A percentile compares a stretch with the other conserved stretches of the same genome.
phyloP scores from a whole-genome alignment of 148 eudicot species.

The Drosera capensis region DNA sequence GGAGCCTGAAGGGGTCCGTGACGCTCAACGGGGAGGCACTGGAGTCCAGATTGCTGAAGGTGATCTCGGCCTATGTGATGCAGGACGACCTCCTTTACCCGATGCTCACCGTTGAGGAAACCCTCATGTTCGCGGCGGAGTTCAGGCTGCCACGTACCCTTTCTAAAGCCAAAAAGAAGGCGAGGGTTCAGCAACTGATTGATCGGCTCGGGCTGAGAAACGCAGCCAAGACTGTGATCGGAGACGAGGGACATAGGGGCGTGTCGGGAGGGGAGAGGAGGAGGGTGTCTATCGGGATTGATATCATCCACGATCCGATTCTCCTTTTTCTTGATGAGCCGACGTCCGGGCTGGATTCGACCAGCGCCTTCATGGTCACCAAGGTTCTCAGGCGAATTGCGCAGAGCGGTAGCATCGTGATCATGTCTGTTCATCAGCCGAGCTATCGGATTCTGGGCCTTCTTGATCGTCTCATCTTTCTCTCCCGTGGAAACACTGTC shows the following conservation, averaged over 20 bases:
- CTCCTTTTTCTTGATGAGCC: constrained; percentile 78
- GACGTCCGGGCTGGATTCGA: constrained; percentile 80
- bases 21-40: constrained; percentile 54
- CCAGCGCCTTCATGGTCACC: constrained; percentile 76
- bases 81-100: constrained; percentile 80
- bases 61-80: constrained; percentile 85
- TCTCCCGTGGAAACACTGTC: constrained; percentile 71
- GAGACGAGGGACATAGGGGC: constrained; percentile 89
- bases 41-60: constrained; percentile 54
- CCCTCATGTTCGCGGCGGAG: constrained; percentile 79
- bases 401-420: constrained; percentile 71
- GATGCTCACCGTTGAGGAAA: constrained; percentile 82
- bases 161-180: constrained; percentile 51
- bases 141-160: constrained; percentile 57
- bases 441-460: constrained; percentile 60
- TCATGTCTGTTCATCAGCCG: constrained; percentile 85
- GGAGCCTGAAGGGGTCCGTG: constrained; percentile 44
- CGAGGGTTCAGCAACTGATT: constrained; percentile 54
- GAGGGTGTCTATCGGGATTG: constrained; percentile 74
- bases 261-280: constrained; percentile 87
- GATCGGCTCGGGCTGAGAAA: constrained; percentile 66
- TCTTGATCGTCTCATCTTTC: constrained; percentile 48
- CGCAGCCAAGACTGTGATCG: constrained; percentile 78
- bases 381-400: constrained; percentile 72
- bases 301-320: constrained; percentile 82